Base-by-base conservation (phyloP, 148 eudicot species). In the Chenopodium formosanum region DNA sequence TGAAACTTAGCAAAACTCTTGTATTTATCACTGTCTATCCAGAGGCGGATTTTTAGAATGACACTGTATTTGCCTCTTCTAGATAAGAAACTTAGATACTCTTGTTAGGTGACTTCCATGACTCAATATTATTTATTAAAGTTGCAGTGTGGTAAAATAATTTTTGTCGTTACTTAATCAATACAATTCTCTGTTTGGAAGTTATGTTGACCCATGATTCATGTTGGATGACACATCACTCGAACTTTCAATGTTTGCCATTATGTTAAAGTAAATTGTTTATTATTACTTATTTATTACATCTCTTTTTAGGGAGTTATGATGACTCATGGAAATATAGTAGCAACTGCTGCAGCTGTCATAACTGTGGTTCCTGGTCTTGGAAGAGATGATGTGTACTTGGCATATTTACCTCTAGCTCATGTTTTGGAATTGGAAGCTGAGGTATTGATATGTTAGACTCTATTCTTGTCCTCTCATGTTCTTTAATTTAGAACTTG, bases 361-460 rank as follows among this genome's bases (percentile, higher is more conserved):
- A 87, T 73, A 82, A 91, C 99, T n/a, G 89, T 93, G 83, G 87
- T 95, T 53, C 97, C 99, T 58, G 77, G 81, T 8, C 86, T 95
- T 82, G 95, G 97, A 87, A 86, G 60, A 50, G 84, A 80, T 76
- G 99, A 93, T 89, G 86, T 90, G 16, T 95, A 89, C 79, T 83
- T 95, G 88, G 97, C 95, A 46, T 95, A 91, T 87, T 86, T 95
- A 85, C 99, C 99, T 73, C 88, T 95, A 74, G 99, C 99, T 80
- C 99, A 95, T 88, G 92, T 95, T 81, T 90, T 95, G 81, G 99
- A 95, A 84, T 80, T 95, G 87, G 99, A 90, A 82, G 99, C 97
- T 66, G 99, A 95, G 99, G 99, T 95, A 91, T 81, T 77, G 47
- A 53, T 62, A 62, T 76, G 9, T 64, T 67, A 46, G 46, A 56